These are phyloP conservation scores for Phialophora tarda DNA, from an alignment of 2,329 filamentous ascomycete species.

Conservation along the genomic window DNA sequence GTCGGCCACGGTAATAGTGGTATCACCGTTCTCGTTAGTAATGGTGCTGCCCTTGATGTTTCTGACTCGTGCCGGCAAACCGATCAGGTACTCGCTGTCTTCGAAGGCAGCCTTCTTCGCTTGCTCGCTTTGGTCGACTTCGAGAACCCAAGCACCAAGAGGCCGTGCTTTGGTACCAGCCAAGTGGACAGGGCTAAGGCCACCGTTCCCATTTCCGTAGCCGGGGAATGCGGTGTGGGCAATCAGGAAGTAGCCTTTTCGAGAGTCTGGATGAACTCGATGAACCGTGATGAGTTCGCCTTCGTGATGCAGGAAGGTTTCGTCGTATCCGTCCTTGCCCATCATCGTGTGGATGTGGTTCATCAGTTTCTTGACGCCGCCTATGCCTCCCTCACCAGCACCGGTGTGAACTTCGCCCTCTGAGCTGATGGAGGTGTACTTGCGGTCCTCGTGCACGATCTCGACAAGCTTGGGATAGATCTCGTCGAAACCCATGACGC, in stretches of 20 bases:
- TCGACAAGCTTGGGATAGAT: slow-evolving; percentile 94
- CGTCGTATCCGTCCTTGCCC: slow-evolving; percentile 92
- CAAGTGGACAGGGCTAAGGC: slow-evolving; percentile 78
- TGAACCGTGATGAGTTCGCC: slow-evolving; percentile 96
- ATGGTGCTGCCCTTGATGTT: slow-evolving; percentile 75
- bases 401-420: slow-evolving; percentile 65
- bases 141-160: slow-evolving; percentile 88
- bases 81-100: slow-evolving; percentile 75
- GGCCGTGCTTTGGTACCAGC: slow-evolving; percentile 83
- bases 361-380: slow-evolving; percentile 85
- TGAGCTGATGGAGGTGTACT: slow-evolving; percentile 81
- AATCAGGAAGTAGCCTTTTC: slow-evolving; percentile 93
- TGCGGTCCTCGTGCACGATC: slow-evolving; percentile 83
- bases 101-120: slow-evolving; percentile 67
- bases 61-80: slow-evolving; percentile 81
- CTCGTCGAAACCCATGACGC: slow-evolving; percentile 98
- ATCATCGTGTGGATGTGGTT: slow-evolving; percentile 95
- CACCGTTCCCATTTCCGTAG: slow-evolving; percentile 81
- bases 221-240: slow-evolving; percentile 95
- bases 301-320: slow-evolving; percentile 96
- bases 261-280: slow-evolving; percentile 86
- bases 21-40: slow-evolving; percentile 73
- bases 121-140: slow-evolving; percentile 79
- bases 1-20: slow-evolving; percentile 78
- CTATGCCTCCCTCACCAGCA: slow-evolving; percentile 81